Base-by-base conservation (phyloP, 345 rosid genomes). In the Rhodamnia argentea region DNA sequence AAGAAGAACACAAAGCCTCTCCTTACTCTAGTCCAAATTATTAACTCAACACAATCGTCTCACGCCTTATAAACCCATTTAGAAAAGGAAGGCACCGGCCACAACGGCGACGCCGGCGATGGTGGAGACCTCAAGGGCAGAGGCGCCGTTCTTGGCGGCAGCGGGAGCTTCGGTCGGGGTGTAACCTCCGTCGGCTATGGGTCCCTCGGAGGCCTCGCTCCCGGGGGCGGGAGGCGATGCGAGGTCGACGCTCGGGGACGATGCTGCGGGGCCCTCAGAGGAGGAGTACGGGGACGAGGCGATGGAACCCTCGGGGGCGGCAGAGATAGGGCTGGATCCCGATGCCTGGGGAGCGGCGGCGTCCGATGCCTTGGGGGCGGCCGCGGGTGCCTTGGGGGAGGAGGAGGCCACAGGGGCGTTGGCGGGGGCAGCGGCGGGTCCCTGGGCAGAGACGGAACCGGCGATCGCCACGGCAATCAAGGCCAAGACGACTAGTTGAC, bases 171-270 rank as follows among this genome's bases (percentile, higher is more conserved):
- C 76, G 2, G 52, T 50, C 4, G 83, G 81, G n/a, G 86, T 14
- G 10, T 20, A 32, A 24, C 54, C 59, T 22, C 14, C 82, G 24
- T 60, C 86, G 22, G 82, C 86, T 0, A 14, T 22, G 18, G 88
- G 88, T 51, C 84, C 86, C 24, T 40, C 56, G 20, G 89, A 37
- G 24, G 84, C 84, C 81, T 76, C 82, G 40, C 86, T 84, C 16
- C 82, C 86, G 6, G 85, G 86, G 59, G 89, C 47, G 5, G 88
- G 86, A 4, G 88, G 86, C 3, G 88, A 78, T 0, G 88, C 55
- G 13, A 86, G 18, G 70, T 70, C 74, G 5, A 52, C 10, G 6
- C 15, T 53, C 15, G 88, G 86, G 81, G 87, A 57, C 7, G 84
- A 53, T 3, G 87, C 82, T 27, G 18, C 57, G 7, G 89, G 83